Percentiles rank a stretch among this genome's conserved stretches.
These are phyloP conservation scores for Telfairia occidentalis DNA, from an alignment of 331 rosid species.

Conservation along the genomic window DNA sequence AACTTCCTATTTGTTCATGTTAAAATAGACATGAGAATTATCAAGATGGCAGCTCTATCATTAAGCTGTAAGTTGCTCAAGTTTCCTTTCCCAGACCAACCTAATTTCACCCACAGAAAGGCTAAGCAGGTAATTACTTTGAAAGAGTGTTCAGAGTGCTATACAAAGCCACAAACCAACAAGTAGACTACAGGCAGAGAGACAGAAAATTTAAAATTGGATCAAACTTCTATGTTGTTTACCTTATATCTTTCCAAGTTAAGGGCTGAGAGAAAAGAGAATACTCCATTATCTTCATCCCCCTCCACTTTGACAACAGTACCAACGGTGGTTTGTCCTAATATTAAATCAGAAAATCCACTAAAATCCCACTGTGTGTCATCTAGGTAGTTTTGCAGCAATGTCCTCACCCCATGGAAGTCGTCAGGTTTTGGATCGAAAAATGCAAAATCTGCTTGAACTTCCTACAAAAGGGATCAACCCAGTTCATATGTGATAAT, in stretches of 20 bases:
- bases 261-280: constrained; percentile 54
- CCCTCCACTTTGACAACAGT: constrained; percentile 69
- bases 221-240: constrained; percentile 18
- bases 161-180: not conserved
- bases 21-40: not conserved
- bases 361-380: constrained; percentile 63
- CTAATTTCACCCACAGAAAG: not conserved
- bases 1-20: not conserved
- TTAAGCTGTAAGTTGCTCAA: not conserved
- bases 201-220: not conserved
- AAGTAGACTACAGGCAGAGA: not conserved
- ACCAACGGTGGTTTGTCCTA: constrained; percentile 86
- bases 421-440: constrained; percentile 72
- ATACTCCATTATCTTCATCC: constrained; percentile 76
- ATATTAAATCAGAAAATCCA: constrained; percentile 64
- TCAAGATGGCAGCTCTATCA: not conserved
- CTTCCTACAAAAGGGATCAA: constrained; percentile 28
- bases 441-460: constrained; percentile 81
- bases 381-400: constrained; percentile 69
- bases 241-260: constrained; percentile 61
- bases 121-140: not conserved
- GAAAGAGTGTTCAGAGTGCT: not conserved
- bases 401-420: constrained; percentile 73
- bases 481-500: constrained; percentile 7
- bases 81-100: not conserved